Base-by-base conservation (phyloP, 495 filamentous ascomycete species). In the Daldinia caldariorum region DNA sequence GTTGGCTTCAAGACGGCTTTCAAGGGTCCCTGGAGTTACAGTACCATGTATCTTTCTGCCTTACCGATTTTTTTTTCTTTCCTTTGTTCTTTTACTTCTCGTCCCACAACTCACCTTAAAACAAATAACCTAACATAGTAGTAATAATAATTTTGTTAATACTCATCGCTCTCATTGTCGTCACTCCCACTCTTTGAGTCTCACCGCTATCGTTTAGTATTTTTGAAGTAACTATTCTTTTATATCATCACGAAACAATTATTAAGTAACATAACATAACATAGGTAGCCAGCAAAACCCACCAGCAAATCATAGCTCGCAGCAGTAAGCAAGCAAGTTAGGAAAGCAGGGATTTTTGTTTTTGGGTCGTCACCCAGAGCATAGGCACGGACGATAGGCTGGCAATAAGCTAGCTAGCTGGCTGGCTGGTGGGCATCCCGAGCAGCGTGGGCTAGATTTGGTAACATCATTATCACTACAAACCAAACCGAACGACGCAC, bases 401-500 rank as follows among this genome's bases (percentile, higher is more conserved):
- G 55, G 51, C 16, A 45, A n/a, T 29, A 53, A n/a, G 39, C 39
- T n/a, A n/a, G n/a, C n/a, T n/a, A n/a, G n/a, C n/a, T n/a, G n/a
- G n/a, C n/a, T n/a, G n/a, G n/a, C n/a, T 43, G 39, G 61, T 65
- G 65, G 26, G 3, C 26, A 26, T 1, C 26, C 1, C 3, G 26
- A 3, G 26, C 26, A 26, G 26, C 26, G 26, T 26, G 26, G 35
- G 54, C 70, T 64, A 54, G 70, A 68, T 68, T 63, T 58, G 61
- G 70, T 68, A 72, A 61, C 65, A 68, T 72, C 70, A 65, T 68
- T 67, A 57, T 61, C 65, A 65, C 57, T 56, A 62, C 54, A 61
- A 58, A 64, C 55, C 54, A 61, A 58, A 64, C 55, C 70, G 65
- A 68, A 72, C 64, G 70, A 72, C 69, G 69, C 69, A 72, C 69